Evolutionary conservation across 176 grass and related monocot genomes (phyloP), one percentile per base, ranked within the genome.

Genomic region (Pontederia crassipes): DNA sequence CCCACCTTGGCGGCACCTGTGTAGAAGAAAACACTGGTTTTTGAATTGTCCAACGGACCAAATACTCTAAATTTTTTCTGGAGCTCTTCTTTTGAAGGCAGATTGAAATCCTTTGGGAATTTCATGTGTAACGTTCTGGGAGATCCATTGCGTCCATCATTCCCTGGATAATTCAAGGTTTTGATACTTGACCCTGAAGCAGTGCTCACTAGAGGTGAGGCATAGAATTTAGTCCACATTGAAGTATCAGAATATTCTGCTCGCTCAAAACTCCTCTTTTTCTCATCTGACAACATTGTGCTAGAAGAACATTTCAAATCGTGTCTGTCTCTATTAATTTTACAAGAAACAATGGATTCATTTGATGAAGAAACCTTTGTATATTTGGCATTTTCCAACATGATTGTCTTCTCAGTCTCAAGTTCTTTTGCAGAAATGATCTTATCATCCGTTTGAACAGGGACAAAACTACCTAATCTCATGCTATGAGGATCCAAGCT

Each of bases 1-100:
- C 58, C 68, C 68, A 71, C 68, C 46, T 59, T 40, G 2, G 68
- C 68, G 11, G 35, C 68, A 59, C 68, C 68, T n/a, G 55, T 71
- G 55, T 71, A 71, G 45, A 71, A 71, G 55, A 50, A 71, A 45
- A 71, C 52, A 45, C 9, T 71, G 28, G 68, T 71, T 71, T 17
- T 58, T n/a, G 68, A 49, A 28, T 46, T 16, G 16, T 59, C 68
- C 17, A 71, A 49, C 48, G 55, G 55, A n/a, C 68, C 68, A 50
- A 71, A 71, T 13, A 50, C 55, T 32, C 12, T 7, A 59, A 71
- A 59, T 26, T 32, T 71, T 14, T 71, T 71, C 17, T 59, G 55
- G 48, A 71, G 68, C 54, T 71, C 55, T 48, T 70, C 67, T 59
- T 26, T 70, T 15, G 67, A 59, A 28, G 68, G 68, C 11, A 71